Evolutionary conservation across 192 early-diverging fungal species (phyloP).

Genomic region (Coemansia sp.): DNA sequence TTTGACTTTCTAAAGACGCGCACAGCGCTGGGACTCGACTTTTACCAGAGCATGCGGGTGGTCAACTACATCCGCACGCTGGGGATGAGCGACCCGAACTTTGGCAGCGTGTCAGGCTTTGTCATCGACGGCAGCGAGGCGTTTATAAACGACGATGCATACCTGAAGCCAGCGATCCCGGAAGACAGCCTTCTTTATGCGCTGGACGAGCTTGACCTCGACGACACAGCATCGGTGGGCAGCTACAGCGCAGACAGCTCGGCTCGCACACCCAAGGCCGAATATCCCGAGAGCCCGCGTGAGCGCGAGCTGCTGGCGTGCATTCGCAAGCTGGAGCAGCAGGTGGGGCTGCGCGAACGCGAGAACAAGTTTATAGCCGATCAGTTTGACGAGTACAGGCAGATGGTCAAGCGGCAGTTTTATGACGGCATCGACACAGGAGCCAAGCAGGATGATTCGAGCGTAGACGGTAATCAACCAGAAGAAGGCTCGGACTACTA

Average conservation of each 20-base stretch:
- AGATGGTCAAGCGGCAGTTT: conserved; percentile 70
- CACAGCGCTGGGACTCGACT: conserved; percentile 61
- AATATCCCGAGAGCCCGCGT: conserved; percentile 17
- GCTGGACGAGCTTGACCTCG: conserved; percentile 72
- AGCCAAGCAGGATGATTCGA: no score
- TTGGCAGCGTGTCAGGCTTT: conserved; percentile 33
- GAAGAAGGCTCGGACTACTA: conserved; percentile 52
- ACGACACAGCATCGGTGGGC: conserved; percentile 38
- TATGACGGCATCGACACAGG: conserved; percentile 50
- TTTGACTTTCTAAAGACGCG: conserved; percentile 68
- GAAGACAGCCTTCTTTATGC: conserved; percentile 71
- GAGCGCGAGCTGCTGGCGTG: conserved; percentile 61
- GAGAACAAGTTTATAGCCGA: conserved; percentile 54
- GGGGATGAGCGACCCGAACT: conserved; percentile 29
- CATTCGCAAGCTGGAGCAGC: conserved; percentile 59
- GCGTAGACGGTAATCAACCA: not conserved
- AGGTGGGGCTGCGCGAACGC: conserved; percentile 54
- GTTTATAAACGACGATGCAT: conserved; percentile 67
- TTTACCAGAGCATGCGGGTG: conserved; percentile 73
- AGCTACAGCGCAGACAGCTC: conserved; percentile 14
- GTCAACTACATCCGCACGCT: conserved; percentile 56
- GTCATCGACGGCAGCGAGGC: conserved; percentile 54
- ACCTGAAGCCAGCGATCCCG: conserved; percentile 64
- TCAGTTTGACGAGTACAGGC: conserved; percentile 70
- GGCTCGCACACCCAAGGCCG: conserved; percentile 4